Evolutionary conservation across 371 early-diverging fungal genomes (phyloP).

Genomic region (Vairimorpha apis): DNA sequence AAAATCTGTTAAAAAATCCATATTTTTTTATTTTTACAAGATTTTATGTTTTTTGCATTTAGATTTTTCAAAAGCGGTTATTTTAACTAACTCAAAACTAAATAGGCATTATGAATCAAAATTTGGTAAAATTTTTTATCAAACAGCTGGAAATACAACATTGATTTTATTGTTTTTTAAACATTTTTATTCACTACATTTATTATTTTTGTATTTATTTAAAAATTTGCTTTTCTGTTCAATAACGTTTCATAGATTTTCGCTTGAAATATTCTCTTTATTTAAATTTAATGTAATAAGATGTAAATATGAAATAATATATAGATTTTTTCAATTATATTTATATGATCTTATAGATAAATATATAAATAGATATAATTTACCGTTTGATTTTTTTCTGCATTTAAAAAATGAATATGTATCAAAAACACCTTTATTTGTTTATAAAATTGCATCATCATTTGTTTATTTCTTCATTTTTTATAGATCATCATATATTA

Average conservation of each 20-base stretch:
- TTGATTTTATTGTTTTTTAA: neutral
- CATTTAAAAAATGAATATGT: neutral
- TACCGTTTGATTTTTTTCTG: too few species aligned
- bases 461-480: neutral
- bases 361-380: too few species aligned
- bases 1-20: too few species aligned
- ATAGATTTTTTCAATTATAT: neutral
- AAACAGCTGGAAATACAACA: neutral
- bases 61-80: neutral
- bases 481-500: neutral
- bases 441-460: neutral
- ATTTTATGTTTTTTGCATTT: neutral
- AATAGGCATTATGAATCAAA: neutral
- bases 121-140: neutral
- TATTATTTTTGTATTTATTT: neutral
- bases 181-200: conserved; percentile 3
- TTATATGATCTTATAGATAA: too few species aligned
- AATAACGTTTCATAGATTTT: neutral
- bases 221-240: neutral
- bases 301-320: neutral
- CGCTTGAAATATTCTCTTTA: neutral
- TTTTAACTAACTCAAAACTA: neutral
- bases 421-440: neutral
- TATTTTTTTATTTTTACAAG: neutral
- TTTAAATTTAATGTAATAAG: neutral